Conservation (phyloP, 768 basidiomycete species). For the Amanita inopinata region DNA sequence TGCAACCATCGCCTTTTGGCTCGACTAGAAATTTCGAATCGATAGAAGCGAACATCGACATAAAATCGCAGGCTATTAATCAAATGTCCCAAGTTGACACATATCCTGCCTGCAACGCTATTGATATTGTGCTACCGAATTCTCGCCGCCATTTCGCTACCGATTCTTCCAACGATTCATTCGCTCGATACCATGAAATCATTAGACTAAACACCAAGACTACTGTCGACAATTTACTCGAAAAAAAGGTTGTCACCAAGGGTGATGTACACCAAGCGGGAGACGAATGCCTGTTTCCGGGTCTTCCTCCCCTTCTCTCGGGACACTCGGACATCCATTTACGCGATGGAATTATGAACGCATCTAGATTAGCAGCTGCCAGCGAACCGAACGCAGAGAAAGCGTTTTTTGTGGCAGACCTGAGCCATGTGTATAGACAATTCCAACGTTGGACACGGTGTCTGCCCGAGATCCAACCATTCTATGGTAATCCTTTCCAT, state of each 20-base stretch:
- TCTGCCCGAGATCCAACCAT: constrained; percentile 84
- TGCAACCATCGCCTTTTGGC: too few relatives aligned
- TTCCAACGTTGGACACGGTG: constrained; percentile 71
- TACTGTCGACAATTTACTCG: background rate
- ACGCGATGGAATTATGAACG: constrained; percentile 65
- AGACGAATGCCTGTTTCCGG: constrained; percentile 20
- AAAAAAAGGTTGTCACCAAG: background rate
- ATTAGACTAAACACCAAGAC: background rate
- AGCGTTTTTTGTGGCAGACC: constrained; percentile 95
- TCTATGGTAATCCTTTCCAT: constrained; percentile 56
- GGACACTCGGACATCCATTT: constrained; percentile 72
- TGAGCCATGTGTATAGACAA: constrained; percentile 78
- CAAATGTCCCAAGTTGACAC: constrained; percentile 49
- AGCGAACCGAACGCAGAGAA: constrained; percentile 61
- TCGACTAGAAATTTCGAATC: too few relatives aligned
- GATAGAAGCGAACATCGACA: too few relatives aligned
- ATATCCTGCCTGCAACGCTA: background rate
- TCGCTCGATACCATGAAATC: background rate
- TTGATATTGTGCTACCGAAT: background rate
- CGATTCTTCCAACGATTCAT: background rate
- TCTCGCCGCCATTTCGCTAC: background rate
- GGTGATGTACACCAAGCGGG: background rate
- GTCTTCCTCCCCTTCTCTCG: constrained; percentile 53
- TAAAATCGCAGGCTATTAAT: constrained; percentile 16
- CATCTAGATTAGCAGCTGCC: constrained; percentile 38